phyloP scores from a whole-genome alignment of 2,329 filamentous ascomycete species.

The Microsporum canis region DNA sequence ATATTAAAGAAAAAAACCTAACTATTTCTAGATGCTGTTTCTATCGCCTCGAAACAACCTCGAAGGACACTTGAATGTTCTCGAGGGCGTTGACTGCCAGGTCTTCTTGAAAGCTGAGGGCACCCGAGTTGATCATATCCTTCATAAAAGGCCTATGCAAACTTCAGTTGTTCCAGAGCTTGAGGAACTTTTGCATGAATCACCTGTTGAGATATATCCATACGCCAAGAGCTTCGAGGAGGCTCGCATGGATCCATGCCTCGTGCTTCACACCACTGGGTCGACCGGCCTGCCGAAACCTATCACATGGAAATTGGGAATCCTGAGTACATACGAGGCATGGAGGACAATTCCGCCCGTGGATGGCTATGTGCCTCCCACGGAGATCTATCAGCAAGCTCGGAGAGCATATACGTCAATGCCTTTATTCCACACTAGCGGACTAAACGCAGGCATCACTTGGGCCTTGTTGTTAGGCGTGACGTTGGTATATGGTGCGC shows the following conservation, averaged over 20 bases:
- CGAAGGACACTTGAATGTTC: not conserved
- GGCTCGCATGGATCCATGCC: not conserved
- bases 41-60: not conserved
- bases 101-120: not conserved
- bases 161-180: not conserved
- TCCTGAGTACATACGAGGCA: not conserved
- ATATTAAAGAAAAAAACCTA: too few relatives aligned
- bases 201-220: not conserved
- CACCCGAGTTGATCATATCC: not conserved
- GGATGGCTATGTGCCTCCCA: not conserved
- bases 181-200: not conserved
- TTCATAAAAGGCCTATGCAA: not conserved
- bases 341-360: not conserved
- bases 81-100: too few relatives aligned
- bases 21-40: not conserved
- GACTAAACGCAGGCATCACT: too few relatives aligned
- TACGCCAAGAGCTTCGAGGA: constrained; percentile 3
- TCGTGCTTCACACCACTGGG: constrained; percentile 1
- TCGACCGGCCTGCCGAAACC: constrained; percentile 4
- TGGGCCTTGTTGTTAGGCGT: too few relatives aligned
- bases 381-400: too few relatives aligned
- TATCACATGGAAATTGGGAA: not conserved
- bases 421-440: too few relatives aligned
- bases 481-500: too few relatives aligned
- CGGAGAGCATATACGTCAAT: too few relatives aligned